These are phyloP conservation scores for Papiliotrema nemorosa DNA, from an alignment of 1,284 basidiomycete genomes.

Conservation along the genomic window DNA sequence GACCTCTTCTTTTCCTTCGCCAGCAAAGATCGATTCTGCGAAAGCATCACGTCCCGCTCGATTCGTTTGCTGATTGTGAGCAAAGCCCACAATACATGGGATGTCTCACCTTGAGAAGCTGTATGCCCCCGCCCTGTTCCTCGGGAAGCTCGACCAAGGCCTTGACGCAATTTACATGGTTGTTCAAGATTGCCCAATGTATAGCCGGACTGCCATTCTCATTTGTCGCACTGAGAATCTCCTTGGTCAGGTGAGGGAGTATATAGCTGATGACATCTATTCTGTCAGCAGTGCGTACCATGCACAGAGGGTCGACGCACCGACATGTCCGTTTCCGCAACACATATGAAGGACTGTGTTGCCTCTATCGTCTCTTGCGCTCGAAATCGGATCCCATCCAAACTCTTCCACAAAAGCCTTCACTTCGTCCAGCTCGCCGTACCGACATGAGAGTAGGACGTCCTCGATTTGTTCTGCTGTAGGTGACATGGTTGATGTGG, in stretches of 20 bases:
- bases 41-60: constrained; percentile 43
- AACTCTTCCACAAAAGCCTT: constrained; percentile 61
- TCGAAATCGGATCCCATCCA: constrained; percentile 57
- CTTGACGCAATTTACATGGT: constrained; percentile 64
- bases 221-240: constrained; percentile 62
- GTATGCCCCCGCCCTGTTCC: constrained; percentile 44
- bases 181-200: constrained; percentile 84
- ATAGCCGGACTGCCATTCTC: constrained; percentile 69
- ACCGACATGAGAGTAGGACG: constrained; percentile 73
- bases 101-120: constrained; percentile 40
- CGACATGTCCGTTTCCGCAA: constrained; percentile 77
- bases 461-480: constrained; percentile 65
- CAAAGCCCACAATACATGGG: not conserved
- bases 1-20: constrained; percentile 50
- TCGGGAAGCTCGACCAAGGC: constrained; percentile 57
- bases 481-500: constrained; percentile 7
- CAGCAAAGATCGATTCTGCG: constrained; percentile 43
- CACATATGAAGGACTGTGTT: constrained; percentile 81
- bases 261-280: constrained; percentile 69
- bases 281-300: not conserved
- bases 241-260: constrained; percentile 60
- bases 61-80: constrained; percentile 39
- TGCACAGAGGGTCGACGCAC: constrained; percentile 51
- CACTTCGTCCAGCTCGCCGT: constrained; percentile 77
- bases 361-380: constrained; percentile 65